Evolutionary conservation across 2,329 filamentous ascomycete genomes (phyloP).

Genomic region (Talaromyces sp.): DNA sequence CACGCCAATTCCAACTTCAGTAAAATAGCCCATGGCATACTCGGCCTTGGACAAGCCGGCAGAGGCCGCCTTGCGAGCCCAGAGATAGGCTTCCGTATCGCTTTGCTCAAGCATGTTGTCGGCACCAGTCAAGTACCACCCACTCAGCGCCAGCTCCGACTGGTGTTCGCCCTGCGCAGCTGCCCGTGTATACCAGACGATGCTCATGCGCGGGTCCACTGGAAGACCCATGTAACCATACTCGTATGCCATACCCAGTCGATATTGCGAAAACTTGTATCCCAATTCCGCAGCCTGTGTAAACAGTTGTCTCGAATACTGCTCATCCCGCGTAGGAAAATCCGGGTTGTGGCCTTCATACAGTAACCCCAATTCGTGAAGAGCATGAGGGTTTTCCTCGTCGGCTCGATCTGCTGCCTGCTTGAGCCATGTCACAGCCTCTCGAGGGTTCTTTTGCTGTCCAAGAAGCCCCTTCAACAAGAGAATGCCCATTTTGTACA

Average conservation of each 20-base stretch:
- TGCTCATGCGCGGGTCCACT: constrained; percentile 77
- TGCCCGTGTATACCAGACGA: constrained; percentile 89
- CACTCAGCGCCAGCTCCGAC: constrained; percentile 74
- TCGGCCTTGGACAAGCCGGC: constrained; percentile 88
- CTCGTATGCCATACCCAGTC: constrained; percentile 81
- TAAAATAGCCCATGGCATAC: constrained; percentile 98
- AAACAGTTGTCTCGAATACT: constrained; percentile 76
- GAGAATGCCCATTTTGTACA: constrained; percentile 99
- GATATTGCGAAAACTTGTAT: constrained; percentile 93
- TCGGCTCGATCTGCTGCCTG: constrained; percentile 85
- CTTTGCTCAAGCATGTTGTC: constrained; percentile 85
- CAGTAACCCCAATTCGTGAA: constrained; percentile 74
- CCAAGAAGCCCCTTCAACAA: constrained; percentile 88
- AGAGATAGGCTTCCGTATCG: constrained; percentile 94
- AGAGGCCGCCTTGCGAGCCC: constrained; percentile 88
- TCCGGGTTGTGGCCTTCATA: constrained; percentile 60
- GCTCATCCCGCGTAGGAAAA: constrained; percentile 72
- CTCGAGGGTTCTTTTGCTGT: constrained; percentile 72
- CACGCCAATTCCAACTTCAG: constrained; percentile 88
- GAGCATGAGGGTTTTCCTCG: constrained; percentile 83
- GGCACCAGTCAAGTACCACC: constrained; percentile 92
- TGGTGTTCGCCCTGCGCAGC: constrained; percentile 93
- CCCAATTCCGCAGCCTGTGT: constrained; percentile 79
- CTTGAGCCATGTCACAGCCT: constrained; percentile 89
- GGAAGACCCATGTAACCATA: constrained; percentile 79